Conservation (phyloP, 495 filamentous ascomycete genomes). For the Hypomontagnella monticulosa region DNA sequence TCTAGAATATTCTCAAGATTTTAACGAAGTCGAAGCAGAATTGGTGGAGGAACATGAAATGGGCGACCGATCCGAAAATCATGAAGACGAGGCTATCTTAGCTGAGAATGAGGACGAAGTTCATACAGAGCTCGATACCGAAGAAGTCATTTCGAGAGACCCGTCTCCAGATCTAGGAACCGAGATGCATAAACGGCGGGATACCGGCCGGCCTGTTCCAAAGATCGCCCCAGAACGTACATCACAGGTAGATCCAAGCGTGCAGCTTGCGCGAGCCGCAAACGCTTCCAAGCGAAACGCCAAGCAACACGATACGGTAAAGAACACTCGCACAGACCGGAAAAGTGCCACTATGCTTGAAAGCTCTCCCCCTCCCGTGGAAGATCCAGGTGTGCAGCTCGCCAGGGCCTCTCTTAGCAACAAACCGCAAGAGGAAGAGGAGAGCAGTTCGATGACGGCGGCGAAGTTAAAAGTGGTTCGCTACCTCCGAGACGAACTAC, state of each 20-base stretch:
- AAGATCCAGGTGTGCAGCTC: constrained; percentile 40
- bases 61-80: background rate
- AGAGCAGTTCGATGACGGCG: constrained; percentile 40
- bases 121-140: constrained; percentile 1
- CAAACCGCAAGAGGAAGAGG: constrained; percentile 38
- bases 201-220: constrained; percentile 1
- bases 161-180: constrained; percentile 24
- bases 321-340: constrained; percentile 2
- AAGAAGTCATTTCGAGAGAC: constrained; percentile 1
- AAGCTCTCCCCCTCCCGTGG: constrained; percentile 17
- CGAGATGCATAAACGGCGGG: constrained; percentile 7
- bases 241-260: constrained; percentile 43
- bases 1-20: constrained; percentile 33
- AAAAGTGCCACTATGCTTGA: constrained; percentile 8
- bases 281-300: constrained; percentile 42
- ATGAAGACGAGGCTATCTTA: constrained; percentile 4
- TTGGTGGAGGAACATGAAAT: background rate
- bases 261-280: constrained; percentile 49
- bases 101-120: constrained; percentile 16
- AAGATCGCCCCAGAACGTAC: constrained; percentile 10
- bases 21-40: background rate
- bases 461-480: constrained; percentile 54
- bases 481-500: constrained; percentile 66
- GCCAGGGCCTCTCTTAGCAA: constrained; percentile 37
- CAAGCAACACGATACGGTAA: constrained; percentile 31